Conservation (phyloP, 2,329 filamentous ascomycete genomes). For the Trichoderma aggressivum region DNA sequence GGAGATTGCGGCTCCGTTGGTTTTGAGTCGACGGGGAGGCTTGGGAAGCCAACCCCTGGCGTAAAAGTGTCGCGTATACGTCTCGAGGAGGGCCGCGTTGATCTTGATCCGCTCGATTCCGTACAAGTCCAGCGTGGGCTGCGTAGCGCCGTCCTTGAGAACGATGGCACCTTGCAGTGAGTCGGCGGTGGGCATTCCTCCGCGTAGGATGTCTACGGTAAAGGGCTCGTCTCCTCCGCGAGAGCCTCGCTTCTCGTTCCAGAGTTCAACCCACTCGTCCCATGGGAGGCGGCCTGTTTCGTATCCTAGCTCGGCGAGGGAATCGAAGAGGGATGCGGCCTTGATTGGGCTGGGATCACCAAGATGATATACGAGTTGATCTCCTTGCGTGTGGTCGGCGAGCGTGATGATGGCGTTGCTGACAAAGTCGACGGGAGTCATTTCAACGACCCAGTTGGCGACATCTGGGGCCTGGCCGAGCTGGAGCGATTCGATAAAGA, state of each 20-base stretch:
- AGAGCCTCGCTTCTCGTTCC: conserved; percentile 66
- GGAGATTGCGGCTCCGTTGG: conserved; percentile 26
- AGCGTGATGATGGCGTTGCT: conserved; percentile 70
- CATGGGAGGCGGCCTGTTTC: conserved; percentile 63
- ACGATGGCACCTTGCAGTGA: conserved; percentile 69
- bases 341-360: conserved; percentile 69
- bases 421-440: conserved; percentile 82
- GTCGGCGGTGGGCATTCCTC: conserved; percentile 74
- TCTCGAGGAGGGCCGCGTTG: conserved; percentile 67
- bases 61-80: conserved; percentile 77
- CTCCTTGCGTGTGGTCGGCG: conserved; percentile 58
- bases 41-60: conserved; percentile 71
- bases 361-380: conserved; percentile 68
- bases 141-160: conserved; percentile 67
- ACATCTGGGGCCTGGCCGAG: conserved; percentile 68
- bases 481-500: conserved; percentile 74
- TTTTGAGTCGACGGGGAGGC: conserved; percentile 51
- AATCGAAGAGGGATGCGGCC: conserved; percentile 62
- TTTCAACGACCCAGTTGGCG: conserved; percentile 73
- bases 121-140: conserved; percentile 52
- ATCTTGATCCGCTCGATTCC: conserved; percentile 64
- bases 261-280: conserved; percentile 71
- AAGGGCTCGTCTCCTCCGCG: conserved; percentile 69
- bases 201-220: conserved; percentile 74
- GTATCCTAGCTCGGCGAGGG: conserved; percentile 66